phyloP scores from a whole-genome alignment of 2,329 filamentous ascomycete genomes.

The Penicillium sclerotiorum region DNA sequence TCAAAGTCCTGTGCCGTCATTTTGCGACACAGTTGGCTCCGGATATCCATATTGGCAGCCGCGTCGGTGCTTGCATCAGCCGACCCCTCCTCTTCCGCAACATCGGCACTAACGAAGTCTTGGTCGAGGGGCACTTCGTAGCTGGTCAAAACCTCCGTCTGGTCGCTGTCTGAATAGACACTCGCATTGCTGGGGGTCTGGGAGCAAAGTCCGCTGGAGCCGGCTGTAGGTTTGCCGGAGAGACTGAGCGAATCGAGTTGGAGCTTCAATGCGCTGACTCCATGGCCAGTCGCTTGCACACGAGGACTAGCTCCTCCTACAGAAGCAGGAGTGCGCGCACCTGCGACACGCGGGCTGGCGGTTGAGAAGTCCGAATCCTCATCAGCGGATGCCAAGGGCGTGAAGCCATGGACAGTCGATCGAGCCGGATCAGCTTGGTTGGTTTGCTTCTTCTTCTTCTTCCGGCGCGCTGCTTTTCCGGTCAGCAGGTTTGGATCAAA shows the following conservation, averaged over 20 bases:
- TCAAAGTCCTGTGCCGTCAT: conserved; percentile 93
- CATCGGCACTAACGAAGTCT: conserved; percentile 75
- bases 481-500: conserved; percentile 29
- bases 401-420: conserved; percentile 49
- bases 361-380: conserved; percentile 51
- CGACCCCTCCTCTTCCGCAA: conserved; percentile 35
- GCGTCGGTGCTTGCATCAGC: conserved; percentile 36
- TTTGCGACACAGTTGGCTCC: conserved; percentile 65
- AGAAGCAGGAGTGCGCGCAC: conserved; percentile 20
- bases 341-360: conserved; percentile 31
- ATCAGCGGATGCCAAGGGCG: conserved; percentile 46
- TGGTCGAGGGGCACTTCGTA: conserved; percentile 84
- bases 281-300: conserved; percentile 59
- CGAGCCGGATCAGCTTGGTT: conserved; percentile 33
- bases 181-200: conserved; percentile 59
- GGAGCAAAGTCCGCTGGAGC: conserved; percentile 51
- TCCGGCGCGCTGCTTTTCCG: conserved; percentile 35
- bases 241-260: conserved; percentile 79
- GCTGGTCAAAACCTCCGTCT: conserved; percentile 72
- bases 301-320: conserved; percentile 49
- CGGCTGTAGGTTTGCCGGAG: conserved; percentile 60
- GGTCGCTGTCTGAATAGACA: conserved; percentile 63
- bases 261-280: conserved; percentile 79
- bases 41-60: conserved; percentile 54
- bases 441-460: conserved; percentile 43